Evolutionary conservation across 2,329 filamentous ascomycete genomes (phyloP).

Genomic region (Fusarium nurragi): DNA sequence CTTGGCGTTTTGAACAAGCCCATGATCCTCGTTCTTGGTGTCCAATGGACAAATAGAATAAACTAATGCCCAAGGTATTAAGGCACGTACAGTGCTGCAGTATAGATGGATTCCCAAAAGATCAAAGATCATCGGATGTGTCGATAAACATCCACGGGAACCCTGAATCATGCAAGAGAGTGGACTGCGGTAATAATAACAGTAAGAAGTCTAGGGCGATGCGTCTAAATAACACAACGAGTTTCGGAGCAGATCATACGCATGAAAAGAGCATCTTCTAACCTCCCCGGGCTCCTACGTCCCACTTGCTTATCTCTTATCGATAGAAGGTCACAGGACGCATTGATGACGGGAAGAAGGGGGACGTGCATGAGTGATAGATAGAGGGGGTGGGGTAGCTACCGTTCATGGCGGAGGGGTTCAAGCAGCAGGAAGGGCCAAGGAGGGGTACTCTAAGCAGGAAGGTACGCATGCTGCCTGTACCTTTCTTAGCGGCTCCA

Average conservation of each 20-base stretch:
- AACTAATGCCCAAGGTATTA: background rate
- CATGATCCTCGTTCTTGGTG: slow-evolving; percentile 4
- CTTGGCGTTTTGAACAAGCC: slow-evolving; percentile 1
- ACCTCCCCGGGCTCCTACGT: background rate
- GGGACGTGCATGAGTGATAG: slow-evolving; percentile 21
- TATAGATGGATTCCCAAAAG: background rate
- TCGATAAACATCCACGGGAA: slow-evolving; percentile 13
- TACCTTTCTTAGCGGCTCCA: slow-evolving; percentile 3
- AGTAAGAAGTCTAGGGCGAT: background rate
- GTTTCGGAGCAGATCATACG: background rate
- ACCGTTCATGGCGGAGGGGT: slow-evolving; percentile 13
- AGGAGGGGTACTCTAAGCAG: slow-evolving; percentile 7
- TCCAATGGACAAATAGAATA: background rate
- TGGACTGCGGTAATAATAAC: slow-evolving; percentile 8
- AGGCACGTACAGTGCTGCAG: slow-evolving; percentile 3
- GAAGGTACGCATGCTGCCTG: background rate
- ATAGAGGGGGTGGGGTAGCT: slow-evolving; percentile 30
- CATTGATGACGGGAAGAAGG: slow-evolving; percentile 35
- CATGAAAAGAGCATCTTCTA: slow-evolving; percentile 2
- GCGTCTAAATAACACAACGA: background rate
- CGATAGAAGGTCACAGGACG: slow-evolving; percentile 37
- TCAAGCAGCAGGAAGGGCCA: background rate
- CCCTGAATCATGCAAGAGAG: slow-evolving; percentile 22
- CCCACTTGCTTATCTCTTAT: slow-evolving; percentile 24
- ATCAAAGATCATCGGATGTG: slow-evolving; percentile 19